A percentile compares a stretch with the other conserved stretches of the same genome.
Evolutionary conservation across 495 filamentous ascomycete species (phyloP).

Genomic region (Neurospora hispaniola): DNA sequence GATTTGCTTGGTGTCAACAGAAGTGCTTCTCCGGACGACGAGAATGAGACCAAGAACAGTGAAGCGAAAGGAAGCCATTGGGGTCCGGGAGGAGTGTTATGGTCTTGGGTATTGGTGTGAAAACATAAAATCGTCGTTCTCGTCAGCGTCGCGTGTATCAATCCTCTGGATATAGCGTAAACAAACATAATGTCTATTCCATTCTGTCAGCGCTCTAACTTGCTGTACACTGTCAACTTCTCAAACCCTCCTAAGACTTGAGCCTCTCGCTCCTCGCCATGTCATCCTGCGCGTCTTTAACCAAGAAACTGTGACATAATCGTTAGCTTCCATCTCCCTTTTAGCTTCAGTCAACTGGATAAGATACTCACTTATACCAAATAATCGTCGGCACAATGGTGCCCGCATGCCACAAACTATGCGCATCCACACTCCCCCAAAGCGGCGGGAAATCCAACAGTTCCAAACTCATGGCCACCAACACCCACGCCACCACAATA

Average conservation of each 20-base stretch:
- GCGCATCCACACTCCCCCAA: slow-evolving; percentile 77
- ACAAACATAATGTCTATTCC: not conserved
- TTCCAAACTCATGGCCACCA: slow-evolving; percentile 90
- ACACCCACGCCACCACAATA: slow-evolving; percentile 83
- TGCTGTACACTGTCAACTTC: not conserved
- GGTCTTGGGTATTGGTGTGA: not conserved
- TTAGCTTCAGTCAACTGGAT: not conserved
- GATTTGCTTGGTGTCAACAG: not conserved
- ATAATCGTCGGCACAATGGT: slow-evolving; percentile 81
- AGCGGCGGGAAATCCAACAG: slow-evolving; percentile 86
- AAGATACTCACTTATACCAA: slow-evolving; percentile 82
- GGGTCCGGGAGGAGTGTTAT: not conserved
- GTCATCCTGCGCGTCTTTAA: slow-evolving; percentile 70
- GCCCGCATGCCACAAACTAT: slow-evolving; percentile 91
- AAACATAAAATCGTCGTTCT: not conserved
- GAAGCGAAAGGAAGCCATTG: not conserved
- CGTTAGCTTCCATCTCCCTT: not conserved
- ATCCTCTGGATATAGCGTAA: not conserved
- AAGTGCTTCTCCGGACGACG: not conserved
- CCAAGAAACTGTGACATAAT: slow-evolving; percentile 49
- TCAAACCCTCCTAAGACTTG: slow-evolving; percentile 18
- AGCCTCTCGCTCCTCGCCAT: slow-evolving; percentile 35
- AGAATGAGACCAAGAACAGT: not conserved
- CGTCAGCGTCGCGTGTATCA: not conserved
- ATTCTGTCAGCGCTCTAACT: not conserved